Evolutionary conservation across 768 basidiomycete species (phyloP).

Genomic region (Hygrophoropsis aurantiaca): DNA sequence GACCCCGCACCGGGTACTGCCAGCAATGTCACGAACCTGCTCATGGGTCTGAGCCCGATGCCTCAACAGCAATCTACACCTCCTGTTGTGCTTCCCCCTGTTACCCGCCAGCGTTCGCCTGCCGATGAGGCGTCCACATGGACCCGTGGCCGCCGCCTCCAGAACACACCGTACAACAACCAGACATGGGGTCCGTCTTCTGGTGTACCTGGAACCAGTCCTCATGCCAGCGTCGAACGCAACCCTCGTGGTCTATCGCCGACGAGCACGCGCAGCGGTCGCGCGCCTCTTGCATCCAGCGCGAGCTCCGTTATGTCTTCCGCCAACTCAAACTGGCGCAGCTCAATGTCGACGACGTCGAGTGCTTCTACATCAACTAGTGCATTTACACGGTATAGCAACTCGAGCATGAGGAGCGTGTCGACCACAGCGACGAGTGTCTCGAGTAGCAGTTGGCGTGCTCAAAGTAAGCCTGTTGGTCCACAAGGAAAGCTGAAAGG

Average conservation of each 20-base stretch:
- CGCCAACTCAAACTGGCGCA: constrained; percentile 64
- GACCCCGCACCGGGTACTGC: constrained; percentile 59
- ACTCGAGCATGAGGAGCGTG: constrained; percentile 65
- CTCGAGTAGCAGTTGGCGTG: constrained; percentile 73
- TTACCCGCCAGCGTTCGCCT: constrained; percentile 31
- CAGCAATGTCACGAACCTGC: constrained; percentile 72
- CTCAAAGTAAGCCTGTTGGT: constrained; percentile 29
- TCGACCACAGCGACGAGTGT: constrained; percentile 82
- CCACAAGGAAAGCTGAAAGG: constrained; percentile 3
- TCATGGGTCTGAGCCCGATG: constrained; percentile 66
- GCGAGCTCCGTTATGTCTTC: constrained; percentile 60
- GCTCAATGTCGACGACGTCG: constrained; percentile 67
- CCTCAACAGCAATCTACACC: constrained; percentile 19
- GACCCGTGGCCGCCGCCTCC: constrained; percentile 48
- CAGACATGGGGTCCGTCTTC: constrained; percentile 16
- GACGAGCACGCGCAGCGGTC: constrained; percentile 53
- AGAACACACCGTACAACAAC: constrained; percentile 12
- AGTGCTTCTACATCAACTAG: constrained; percentile 69
- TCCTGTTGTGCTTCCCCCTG: constrained; percentile 21
- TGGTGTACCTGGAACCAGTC: constrained; percentile 11
- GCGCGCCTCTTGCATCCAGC: constrained; percentile 51
- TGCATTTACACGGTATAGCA: constrained; percentile 78
- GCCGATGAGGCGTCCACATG: constrained; percentile 47
- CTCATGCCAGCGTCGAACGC: constrained; percentile 25
- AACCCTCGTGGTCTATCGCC: constrained; percentile 56